Evolutionary conservation across 441 rosid species (phyloP), one percentile per base, ranked within the genome.

Genomic region (Gossypium schwendimanii): DNA sequence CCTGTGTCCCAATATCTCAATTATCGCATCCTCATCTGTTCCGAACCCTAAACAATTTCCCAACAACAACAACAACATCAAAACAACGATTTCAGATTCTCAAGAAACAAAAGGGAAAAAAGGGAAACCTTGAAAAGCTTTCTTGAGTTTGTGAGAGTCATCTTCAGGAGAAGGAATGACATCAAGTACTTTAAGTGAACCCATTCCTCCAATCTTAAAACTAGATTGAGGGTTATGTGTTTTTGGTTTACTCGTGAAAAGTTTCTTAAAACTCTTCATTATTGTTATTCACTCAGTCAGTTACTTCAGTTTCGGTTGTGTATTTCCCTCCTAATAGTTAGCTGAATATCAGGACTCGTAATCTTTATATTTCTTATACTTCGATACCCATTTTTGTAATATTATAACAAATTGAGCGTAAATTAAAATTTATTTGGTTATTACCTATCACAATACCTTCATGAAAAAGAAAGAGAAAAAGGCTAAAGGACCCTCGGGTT

Each of bases 21-120:
- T 89, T 33, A 94, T 53, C 4, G 76, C 87, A 41, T 88, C 85
- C 87, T 86, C 94, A 60, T 92, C 93, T 14, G 93, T 88, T 71
- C 96, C 93, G 77, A 85, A 73, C 73, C 96, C 97, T 89, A 69
- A 70, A 72, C 50, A 62, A 64, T 18, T 70, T 53, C 6, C 39
- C n/a, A n/a, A n/a, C 69, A 17, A 63, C 24, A 52, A 63, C 6
- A 54, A 4, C 15, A 17, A 50, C 53, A 50, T 12, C 10, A 36
- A 36, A 36, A 36, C 41, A 36, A 24, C 15, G 3, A 50, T 66
- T 26, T 17, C 55, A 65, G 55, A 45, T 45, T 65, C 39, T 47
- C 24, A n/a, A 8, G 18, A 47, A 10, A 44, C 23, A 41, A 14
- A 28, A 53, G 47, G 20, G 55, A 61, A 73, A 58, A 31, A 15